Evolutionary conservation across 441 rosid species (phyloP).

Genomic region (Macaranga tanarius): DNA sequence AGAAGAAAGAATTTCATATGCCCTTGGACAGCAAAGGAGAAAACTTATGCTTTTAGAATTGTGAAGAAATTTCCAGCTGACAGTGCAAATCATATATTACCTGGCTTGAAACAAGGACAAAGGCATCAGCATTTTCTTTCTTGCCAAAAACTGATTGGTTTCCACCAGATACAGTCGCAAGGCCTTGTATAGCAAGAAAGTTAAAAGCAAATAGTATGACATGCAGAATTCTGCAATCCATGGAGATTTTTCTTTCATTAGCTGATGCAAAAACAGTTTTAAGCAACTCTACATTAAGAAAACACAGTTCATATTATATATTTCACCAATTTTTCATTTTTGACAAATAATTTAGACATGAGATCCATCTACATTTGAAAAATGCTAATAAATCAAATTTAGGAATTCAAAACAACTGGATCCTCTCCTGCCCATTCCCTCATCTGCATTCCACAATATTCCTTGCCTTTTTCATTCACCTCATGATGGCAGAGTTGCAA

Average conservation of each 20-base stretch:
- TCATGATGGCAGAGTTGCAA: neutral
- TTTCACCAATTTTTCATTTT: neutral
- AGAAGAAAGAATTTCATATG: too few species aligned
- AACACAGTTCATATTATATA: neutral
- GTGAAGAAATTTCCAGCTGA: neutral
- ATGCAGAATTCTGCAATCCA: conserved; percentile 63
- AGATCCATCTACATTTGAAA: neutral
- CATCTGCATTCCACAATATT: neutral
- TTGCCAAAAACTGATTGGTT: conserved; percentile 47
- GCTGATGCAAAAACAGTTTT: neutral
- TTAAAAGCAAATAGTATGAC: conserved; percentile 64
- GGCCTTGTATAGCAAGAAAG: conserved; percentile 47
- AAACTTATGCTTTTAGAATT: neutral
- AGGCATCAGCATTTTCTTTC: conserved; percentile 69
- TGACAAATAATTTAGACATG: neutral
- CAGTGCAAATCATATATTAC: conserved; percentile 27
- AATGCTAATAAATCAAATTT: neutral
- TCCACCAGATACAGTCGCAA: conserved; percentile 53
- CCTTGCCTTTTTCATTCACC: neutral
- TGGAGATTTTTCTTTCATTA: conserved; percentile 23
- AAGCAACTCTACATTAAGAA: neutral
- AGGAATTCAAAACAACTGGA: neutral
- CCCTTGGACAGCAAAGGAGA: neutral
- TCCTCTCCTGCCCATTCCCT: neutral
- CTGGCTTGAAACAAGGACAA: conserved; percentile 85